Percentiles rank a stretch among this genome's conserved stretches.
Conservation (phyloP, 139 green algal species). For the Picocystis salinarum region DNA sequence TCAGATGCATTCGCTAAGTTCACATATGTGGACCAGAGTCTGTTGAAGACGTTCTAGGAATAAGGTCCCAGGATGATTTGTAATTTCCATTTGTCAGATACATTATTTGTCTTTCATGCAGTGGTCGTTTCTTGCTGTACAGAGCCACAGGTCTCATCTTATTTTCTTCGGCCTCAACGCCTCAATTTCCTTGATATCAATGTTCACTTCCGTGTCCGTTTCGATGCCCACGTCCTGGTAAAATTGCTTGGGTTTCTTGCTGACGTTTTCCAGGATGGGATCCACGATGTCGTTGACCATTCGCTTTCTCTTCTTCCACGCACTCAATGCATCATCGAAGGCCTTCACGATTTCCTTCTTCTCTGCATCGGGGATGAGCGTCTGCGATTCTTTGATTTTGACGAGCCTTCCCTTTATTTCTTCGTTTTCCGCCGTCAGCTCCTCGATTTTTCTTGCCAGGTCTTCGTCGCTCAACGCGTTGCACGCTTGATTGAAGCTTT, state of each 20-base stretch:
- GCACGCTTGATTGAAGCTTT: not conserved
- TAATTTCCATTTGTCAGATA: too few relatives aligned
- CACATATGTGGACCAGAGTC: constrained; percentile 14
- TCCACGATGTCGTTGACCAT: constrained; percentile 19
- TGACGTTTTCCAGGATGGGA: constrained; percentile 15
- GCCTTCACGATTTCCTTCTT: constrained; percentile 8
- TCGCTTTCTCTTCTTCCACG: constrained; percentile 12
- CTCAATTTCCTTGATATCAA: constrained; percentile 1
- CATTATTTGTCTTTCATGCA: constrained; percentile 34
- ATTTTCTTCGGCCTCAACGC: constrained; percentile 19
- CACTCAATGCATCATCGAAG: constrained; percentile 2
- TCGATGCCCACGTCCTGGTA: constrained; percentile 11
- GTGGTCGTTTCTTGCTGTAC: constrained; percentile 19
- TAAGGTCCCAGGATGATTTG: too few relatives aligned
- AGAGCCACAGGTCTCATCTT: constrained; percentile 21
- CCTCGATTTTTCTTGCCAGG: constrained; percentile 1
- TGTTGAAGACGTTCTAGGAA: constrained; percentile 1
- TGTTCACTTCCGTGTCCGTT: not conserved
- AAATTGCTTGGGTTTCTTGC: constrained; percentile 12
- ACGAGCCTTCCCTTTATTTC: constrained; percentile 2
- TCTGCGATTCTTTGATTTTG: not conserved
- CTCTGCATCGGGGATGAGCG: constrained; percentile 21
- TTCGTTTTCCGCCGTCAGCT: constrained; percentile 8
- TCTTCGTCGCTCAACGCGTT: not conserved
- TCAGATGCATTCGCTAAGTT: constrained; percentile 9